Percentiles rank a stretch among this genome's conserved stretches.
phyloP scores from a whole-genome alignment of 495 filamentous ascomycete species.

The Hypoxylon crocopeplum region DNA sequence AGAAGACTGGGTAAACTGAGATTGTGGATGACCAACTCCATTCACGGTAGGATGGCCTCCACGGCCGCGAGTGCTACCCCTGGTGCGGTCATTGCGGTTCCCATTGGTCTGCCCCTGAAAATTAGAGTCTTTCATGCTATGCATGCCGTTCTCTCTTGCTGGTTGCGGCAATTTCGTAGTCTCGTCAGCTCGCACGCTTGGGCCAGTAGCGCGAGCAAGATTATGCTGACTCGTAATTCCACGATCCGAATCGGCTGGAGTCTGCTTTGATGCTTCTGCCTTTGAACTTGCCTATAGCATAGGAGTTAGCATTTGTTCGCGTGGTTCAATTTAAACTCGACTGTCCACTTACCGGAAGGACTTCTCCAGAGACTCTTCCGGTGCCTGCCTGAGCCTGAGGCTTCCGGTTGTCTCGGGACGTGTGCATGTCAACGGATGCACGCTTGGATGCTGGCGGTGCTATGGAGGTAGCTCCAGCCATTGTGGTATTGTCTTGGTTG shows the following conservation, averaged over 20 bases:
- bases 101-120: constrained; percentile 27
- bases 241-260: constrained; percentile 19
- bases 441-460: constrained; percentile 52
- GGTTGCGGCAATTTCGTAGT: constrained; percentile 15
- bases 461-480: constrained; percentile 16
- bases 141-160: constrained; percentile 26
- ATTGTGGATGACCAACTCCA: constrained; percentile 26
- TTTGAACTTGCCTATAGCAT: constrained; percentile 28
- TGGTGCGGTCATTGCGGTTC: constrained; percentile 31
- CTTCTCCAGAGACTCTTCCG: constrained; percentile 23
- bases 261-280: constrained; percentile 30
- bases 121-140: constrained; percentile 22
- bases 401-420: constrained; percentile 46
- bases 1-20: constrained; percentile 29
- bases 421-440: constrained; percentile 51
- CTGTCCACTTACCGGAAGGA: constrained; percentile 28
- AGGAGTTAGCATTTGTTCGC: too few species aligned
- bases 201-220: constrained; percentile 7
- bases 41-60: constrained; percentile 31
- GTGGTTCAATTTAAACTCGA: too few species aligned
- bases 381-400: constrained; percentile 20
- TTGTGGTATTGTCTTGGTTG: constrained; percentile 23
- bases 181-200: constrained; percentile 32
- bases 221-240: constrained; percentile 12
- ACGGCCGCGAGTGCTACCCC: constrained; percentile 35